phyloP scores from a whole-genome alignment of 2,329 filamentous ascomycete species.

The Chrysoporthe cubensis region DNA sequence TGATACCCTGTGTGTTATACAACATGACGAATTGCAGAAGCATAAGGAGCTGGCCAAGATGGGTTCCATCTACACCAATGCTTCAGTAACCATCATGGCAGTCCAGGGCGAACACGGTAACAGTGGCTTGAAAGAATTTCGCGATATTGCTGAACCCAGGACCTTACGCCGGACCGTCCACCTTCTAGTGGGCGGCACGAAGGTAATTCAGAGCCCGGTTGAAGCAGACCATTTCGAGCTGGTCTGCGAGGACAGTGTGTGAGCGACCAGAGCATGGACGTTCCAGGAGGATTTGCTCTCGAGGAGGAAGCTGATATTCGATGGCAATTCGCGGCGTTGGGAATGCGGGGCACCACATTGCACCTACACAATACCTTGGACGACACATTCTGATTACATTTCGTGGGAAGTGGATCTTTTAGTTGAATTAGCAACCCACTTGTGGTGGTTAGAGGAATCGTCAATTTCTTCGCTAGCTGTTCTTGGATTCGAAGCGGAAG shows the following conservation, averaged over 20 bases:
- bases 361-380: too few species aligned
- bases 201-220: neutral
- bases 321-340: neutral
- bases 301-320: neutral
- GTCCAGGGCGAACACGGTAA: neutral
- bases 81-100: neutral
- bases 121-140: neutral
- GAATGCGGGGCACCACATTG: neutral
- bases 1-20: slow-evolving; percentile 14
- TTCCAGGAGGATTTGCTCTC: slow-evolving; percentile 5
- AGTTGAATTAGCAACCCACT: too few species aligned
- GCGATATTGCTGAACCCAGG: neutral
- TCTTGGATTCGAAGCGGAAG: too few species aligned
- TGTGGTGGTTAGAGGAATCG: too few species aligned
- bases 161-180: too few species aligned
- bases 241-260: neutral
- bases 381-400: too few species aligned
- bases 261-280: slow-evolving; percentile 5
- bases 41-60: neutral
- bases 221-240: neutral
- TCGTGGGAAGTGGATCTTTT: too few species aligned
- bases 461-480: too few species aligned
- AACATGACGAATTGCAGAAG: neutral
- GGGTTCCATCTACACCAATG: neutral
- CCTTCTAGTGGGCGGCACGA: neutral